These are phyloP conservation scores for Eremothecium cymbalariae DNA, from an alignment of 1,139 yeast species.

Conservation along the genomic window DNA sequence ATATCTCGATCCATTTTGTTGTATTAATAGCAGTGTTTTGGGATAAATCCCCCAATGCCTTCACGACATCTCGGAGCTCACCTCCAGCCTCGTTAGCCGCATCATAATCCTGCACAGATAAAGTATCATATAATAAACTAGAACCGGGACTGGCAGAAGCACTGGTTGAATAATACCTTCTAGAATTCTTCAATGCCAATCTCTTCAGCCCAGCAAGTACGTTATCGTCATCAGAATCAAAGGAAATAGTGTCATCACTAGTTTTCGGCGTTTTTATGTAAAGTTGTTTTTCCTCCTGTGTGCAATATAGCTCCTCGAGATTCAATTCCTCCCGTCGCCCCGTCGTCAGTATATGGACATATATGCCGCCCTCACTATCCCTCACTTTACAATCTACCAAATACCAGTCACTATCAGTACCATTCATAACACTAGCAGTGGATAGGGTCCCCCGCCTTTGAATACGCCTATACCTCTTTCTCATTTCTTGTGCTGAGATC, in stretches of 20 bases:
- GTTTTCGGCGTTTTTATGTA: slow-evolving; percentile 20
- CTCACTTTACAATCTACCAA: slow-evolving; percentile 55
- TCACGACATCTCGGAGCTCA: not conserved
- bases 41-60: slow-evolving; percentile 6
- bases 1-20: slow-evolving; percentile 4
- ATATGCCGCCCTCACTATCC: slow-evolving; percentile 36
- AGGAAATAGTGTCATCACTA: not conserved
- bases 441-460: slow-evolving; percentile 48
- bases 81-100: slow-evolving; percentile 8
- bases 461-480: slow-evolving; percentile 55
- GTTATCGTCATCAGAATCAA: slow-evolving; percentile 18
- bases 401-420: slow-evolving; percentile 51
- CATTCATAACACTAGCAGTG: slow-evolving; percentile 37
- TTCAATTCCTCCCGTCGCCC: slow-evolving; percentile 59
- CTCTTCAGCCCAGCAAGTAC: slow-evolving; percentile 26
- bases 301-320: slow-evolving; percentile 62
- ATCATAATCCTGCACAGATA: slow-evolving; percentile 13
- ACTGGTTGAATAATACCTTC: slow-evolving; percentile 19
- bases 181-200: slow-evolving; percentile 22
- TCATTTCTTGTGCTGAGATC: slow-evolving; percentile 49
- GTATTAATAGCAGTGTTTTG: slow-evolving; percentile 1
- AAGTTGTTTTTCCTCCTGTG: slow-evolving; percentile 36
- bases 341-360: slow-evolving; percentile 63
- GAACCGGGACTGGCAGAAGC: slow-evolving; percentile 2
- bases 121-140: slow-evolving; percentile 1